These are phyloP conservation scores for Zizania palustris DNA, from an alignment of 202 grass and related monocot species.

Conservation along the genomic window DNA sequence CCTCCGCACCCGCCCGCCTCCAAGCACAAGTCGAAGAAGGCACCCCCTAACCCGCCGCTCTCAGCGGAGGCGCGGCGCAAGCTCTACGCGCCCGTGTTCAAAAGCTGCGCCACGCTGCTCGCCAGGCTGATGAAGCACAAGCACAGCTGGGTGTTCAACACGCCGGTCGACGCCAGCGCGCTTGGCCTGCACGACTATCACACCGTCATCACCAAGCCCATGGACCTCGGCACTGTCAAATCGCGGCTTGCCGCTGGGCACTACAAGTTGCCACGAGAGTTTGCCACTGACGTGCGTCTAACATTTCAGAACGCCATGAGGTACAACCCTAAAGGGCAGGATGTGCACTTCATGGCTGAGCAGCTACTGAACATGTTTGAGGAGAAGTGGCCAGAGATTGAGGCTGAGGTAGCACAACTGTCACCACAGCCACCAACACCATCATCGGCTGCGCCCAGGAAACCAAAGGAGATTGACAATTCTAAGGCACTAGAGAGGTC, in stretches of 20 bases:
- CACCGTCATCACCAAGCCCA: slow-evolving; percentile 76
- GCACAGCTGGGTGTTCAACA: slow-evolving; percentile 94
- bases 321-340: slow-evolving; percentile 89
- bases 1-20: slow-evolving; percentile 45
- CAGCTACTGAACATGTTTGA: slow-evolving; percentile 88
- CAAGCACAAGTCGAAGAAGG: slow-evolving; percentile 67
- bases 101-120: slow-evolving; percentile 64
- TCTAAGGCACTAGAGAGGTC: slow-evolving; percentile 68
- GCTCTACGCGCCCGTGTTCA: slow-evolving; percentile 73
- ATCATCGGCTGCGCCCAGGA: slow-evolving; percentile 53
- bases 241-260: slow-evolving; percentile 54
- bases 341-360: slow-evolving; percentile 90
- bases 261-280: slow-evolving; percentile 68
- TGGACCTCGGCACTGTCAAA: slow-evolving; percentile 93
- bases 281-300: slow-evolving; percentile 69
- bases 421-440: slow-evolving; percentile 48
- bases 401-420: slow-evolving; percentile 63
- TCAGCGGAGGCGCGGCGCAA: slow-evolving; percentile 55
- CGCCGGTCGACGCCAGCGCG: slow-evolving; percentile 74
- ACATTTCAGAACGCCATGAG: slow-evolving; percentile 95
- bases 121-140: slow-evolving; percentile 89
- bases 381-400: slow-evolving; percentile 78
- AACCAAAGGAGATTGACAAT: slow-evolving; percentile 57
- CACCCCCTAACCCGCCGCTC: slow-evolving; percentile 25
- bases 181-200: slow-evolving; percentile 88